Evolutionary conservation across 164 flowering plant genomes (phyloP).

Genomic region (Stephania japonica): DNA sequence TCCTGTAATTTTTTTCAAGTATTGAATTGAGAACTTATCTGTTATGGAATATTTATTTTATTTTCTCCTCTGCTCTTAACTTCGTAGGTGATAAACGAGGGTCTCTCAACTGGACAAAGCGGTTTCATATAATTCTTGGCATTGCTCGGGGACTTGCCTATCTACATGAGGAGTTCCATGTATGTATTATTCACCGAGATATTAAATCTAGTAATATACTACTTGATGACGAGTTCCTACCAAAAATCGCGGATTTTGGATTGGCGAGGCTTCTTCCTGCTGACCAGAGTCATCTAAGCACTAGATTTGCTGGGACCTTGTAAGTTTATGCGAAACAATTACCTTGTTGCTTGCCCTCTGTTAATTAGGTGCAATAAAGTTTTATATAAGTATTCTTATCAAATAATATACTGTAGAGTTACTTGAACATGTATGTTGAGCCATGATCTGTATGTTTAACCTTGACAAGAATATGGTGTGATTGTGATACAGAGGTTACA

Average conservation of each 20-base stretch:
- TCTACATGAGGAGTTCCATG: constrained; percentile 54
- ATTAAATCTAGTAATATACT: constrained; percentile 52
- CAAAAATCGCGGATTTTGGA: constrained; percentile 62
- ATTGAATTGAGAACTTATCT: too few relatives aligned
- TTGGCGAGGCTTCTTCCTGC: constrained; percentile 56
- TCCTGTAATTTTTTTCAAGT: too few relatives aligned
- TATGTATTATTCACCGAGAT: constrained; percentile 51
- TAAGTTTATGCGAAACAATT: constrained; percentile 18
- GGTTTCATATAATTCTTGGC: constrained; percentile 47
- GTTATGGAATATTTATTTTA: too few relatives aligned
- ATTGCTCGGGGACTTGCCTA: constrained; percentile 55
- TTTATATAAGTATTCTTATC: too few relatives aligned
- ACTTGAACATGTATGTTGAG: too few relatives aligned
- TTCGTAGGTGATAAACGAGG: constrained; percentile 39
- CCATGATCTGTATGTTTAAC: background rate
- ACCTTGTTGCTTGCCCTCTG: too few relatives aligned
- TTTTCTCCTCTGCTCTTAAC: background rate
- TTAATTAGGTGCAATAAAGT: too few relatives aligned
- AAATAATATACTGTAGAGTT: too few relatives aligned
- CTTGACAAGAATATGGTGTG: background rate
- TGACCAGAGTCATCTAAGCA: constrained; percentile 45
- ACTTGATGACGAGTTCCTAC: constrained; percentile 42
- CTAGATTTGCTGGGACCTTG: constrained; percentile 63
- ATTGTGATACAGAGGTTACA: constrained; percentile 24
- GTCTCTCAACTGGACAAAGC: constrained; percentile 45